Base-by-base conservation (phyloP, 176 grass and related monocot species). In the Rhynchospora breviuscula region DNA sequence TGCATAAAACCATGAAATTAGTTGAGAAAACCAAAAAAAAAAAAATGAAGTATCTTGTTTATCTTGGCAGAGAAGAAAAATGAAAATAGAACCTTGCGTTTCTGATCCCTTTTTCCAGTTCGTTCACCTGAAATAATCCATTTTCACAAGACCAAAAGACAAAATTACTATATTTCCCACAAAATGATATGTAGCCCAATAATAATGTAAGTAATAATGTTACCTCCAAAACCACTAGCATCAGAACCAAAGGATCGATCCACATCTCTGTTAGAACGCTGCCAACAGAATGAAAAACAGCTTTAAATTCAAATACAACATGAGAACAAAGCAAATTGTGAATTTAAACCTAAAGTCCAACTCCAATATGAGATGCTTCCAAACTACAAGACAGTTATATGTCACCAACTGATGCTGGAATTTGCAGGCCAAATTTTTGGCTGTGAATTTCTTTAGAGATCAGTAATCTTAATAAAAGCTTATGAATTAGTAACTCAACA, bases 191-290 rank as follows among this genome's bases (percentile, higher is more conserved):
- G 52, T 63, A 10, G 67, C 23, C 23, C 59, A 13, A 29, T 59
- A 69, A 47, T 51, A 88, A 78, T 13, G 48, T 43, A 53, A 7
- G 67, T 75, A 43, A 33, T 78, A 89, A 85, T 76, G 33, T 86
- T 98, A 98, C 95, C 95, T 88, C 76, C 90, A 89, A 98, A 93
- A 43, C 85, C 92, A 91, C 58, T 53, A n/a, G 83, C 83, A 89
- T 99, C 96, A 40, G 85, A 79, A 53, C 86, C 66, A 83, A 93
- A 90, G 4, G 96, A 22, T 9, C 91, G 77, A 86, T 98, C 96
- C 84, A 86, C 76, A 85, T 99, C 96, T 74, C 96, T 88, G 78
- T 93, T 94, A 84, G 91, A 77, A 67, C 89, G 91, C 96, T 99
- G 95, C 44, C 67, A 83, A 87, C 12, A 87, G 69, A 59, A 79